A percentile compares a stretch with the other conserved stretches of the same genome.
Evolutionary conservation across 768 basidiomycete species (phyloP).

Genomic region (Amanita subjunquillea): DNA sequence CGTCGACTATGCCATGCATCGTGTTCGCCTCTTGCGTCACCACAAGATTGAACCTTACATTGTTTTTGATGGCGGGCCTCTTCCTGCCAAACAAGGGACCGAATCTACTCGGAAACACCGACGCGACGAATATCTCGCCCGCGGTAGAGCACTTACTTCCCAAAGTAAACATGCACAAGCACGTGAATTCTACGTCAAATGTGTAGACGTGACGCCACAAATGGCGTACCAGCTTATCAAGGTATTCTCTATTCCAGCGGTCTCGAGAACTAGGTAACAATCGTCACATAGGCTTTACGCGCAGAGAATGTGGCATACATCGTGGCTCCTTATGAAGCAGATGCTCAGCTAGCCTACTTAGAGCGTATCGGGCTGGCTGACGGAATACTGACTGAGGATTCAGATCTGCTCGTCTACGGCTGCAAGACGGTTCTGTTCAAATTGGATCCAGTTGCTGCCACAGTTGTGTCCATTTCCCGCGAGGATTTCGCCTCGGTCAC

Average conservation of each 20-base stretch:
- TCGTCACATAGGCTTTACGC: constrained; percentile 57
- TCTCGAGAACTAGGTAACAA: constrained; percentile 4
- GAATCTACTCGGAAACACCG: constrained; percentile 70
- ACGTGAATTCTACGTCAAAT: constrained; percentile 82
- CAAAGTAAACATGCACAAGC: constrained; percentile 79
- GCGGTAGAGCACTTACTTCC: constrained; percentile 60
- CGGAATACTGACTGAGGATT: constrained; percentile 95
- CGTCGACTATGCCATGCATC: constrained; percentile 93
- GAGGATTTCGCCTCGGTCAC: constrained; percentile 44
- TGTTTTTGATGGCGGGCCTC: constrained; percentile 93
- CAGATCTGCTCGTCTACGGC: constrained; percentile 96
- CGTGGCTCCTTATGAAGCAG: constrained; percentile 98
- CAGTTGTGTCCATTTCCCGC: constrained; percentile 58
- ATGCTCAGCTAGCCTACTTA: constrained; percentile 91
- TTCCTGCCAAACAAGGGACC: constrained; percentile 90
- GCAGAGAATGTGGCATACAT: constrained; percentile 77
- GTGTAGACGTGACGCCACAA: constrained; percentile 90
- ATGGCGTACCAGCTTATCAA: constrained; percentile 98
- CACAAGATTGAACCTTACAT: constrained; percentile 81
- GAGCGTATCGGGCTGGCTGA: constrained; percentile 76
- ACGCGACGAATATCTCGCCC: constrained; percentile 67
- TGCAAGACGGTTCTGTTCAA: constrained; percentile 91
- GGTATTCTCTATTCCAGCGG: constrained; percentile 27
- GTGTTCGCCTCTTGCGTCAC: constrained; percentile 77
- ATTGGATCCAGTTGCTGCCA: constrained; percentile 58